phyloP scores from a whole-genome alignment of 2,329 filamentous ascomycete genomes.

The Curvularia spicifera region DNA sequence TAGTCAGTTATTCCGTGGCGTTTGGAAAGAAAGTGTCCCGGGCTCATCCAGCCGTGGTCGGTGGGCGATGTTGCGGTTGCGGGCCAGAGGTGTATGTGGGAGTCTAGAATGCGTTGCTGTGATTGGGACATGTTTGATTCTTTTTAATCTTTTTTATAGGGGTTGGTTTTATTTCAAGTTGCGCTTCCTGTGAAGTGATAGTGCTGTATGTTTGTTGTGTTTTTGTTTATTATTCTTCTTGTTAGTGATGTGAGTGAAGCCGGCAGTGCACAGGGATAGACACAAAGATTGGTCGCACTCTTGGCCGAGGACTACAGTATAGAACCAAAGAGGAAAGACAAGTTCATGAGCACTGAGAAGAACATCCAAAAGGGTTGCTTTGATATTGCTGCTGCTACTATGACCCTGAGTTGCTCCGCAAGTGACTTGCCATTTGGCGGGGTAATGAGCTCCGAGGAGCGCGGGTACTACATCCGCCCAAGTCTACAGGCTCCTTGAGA shows the following conservation, averaged over 20 bases:
- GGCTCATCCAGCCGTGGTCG: constrained; percentile 72
- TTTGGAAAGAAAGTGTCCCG: constrained; percentile 62
- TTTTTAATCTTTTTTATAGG: neutral
- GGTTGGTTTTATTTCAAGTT: no score
- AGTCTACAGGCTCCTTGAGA: neutral
- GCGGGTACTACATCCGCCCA: neutral
- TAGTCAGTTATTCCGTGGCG: constrained; percentile 72
- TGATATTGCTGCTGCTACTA: constrained; percentile 4
- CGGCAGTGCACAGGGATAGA: neutral
- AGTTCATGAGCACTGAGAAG: neutral
- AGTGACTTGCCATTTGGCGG: constrained; percentile 10
- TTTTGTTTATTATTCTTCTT: neutral
- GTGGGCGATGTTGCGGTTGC: constrained; percentile 64
- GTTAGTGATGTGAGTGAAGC: neutral
- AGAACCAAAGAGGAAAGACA: neutral
- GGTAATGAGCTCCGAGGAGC: constrained; percentile 11
- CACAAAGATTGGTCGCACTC: neutral
- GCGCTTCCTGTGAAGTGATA: neutral
- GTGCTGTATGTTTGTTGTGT: neutral
- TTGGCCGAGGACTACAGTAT: neutral
- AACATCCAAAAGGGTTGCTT: neutral
- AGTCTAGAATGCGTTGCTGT: constrained; percentile 70
- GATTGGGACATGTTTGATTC: neutral
- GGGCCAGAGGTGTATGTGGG: constrained; percentile 90
- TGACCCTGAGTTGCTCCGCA: neutral